A percentile compares a stretch with the other conserved stretches of the same genome.
Conservation (phyloP, 352 stramenopile genomes). For the Pythium phragmitis region DNA sequence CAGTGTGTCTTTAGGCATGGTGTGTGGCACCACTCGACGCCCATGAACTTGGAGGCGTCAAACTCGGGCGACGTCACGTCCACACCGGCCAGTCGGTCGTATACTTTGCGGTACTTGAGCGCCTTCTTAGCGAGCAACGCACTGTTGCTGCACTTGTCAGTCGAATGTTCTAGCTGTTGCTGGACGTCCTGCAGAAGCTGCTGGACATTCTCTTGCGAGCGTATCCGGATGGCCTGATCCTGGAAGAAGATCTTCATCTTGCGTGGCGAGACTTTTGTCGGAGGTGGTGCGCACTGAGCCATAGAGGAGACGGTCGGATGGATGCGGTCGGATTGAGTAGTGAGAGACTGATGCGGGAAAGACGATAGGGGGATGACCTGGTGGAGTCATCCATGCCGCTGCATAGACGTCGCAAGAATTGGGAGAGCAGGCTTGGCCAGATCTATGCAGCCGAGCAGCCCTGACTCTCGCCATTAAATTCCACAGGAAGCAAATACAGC, state of each 20-base stretch:
- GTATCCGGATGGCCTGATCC: constrained; percentile 18
- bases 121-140: constrained; percentile 23
- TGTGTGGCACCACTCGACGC: constrained; percentile 40
- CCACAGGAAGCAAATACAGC: not conserved
- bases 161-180: not conserved
- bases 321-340: not conserved
- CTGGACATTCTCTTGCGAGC: constrained; percentile 1
- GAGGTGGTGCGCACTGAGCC: not conserved
- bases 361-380: not conserved
- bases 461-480: not conserved
- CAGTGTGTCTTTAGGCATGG: constrained; percentile 13
- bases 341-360: not conserved
- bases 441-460: not conserved
- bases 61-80: constrained; percentile 41
- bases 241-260: constrained; percentile 23
- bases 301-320: not conserved
- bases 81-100: constrained; percentile 18
- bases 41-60: constrained; percentile 55
- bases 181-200: not conserved
- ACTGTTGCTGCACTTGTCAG: not conserved
- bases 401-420: not conserved
- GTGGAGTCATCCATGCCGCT: not conserved
- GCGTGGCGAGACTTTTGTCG: constrained; percentile 2
- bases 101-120: constrained; percentile 32
- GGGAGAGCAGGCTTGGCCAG: not conserved